Conservation (phyloP, 306 rosid genomes). For the Delonix regia region DNA sequence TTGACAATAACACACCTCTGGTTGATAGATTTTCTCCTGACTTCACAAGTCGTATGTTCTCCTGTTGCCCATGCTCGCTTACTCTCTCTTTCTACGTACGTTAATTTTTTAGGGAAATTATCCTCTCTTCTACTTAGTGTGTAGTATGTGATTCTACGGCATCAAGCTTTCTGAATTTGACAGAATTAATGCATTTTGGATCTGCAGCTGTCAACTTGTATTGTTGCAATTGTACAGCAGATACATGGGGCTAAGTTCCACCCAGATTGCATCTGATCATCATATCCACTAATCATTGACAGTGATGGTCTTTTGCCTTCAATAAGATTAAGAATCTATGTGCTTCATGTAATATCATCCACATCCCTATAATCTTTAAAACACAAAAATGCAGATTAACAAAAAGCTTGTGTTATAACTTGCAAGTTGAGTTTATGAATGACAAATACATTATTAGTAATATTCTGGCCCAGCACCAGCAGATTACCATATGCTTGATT, state of each 20-base stretch:
- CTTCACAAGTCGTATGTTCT: neutral
- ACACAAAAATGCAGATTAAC: neutral
- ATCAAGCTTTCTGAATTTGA: conserved; percentile 33
- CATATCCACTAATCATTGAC: conserved; percentile 40
- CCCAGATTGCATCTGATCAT: conserved; percentile 46
- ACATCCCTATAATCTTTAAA: conserved; percentile 29
- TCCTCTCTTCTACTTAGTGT: neutral
- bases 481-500: neutral
- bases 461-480: neutral
- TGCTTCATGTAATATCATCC: conserved; percentile 46
- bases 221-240: conserved; percentile 40
- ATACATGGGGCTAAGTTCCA: conserved; percentile 46
- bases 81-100: neutral
- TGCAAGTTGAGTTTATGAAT: conserved; percentile 3
- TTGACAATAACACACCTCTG: neutral
- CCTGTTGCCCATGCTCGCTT: neutral
- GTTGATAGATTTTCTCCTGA: neutral
- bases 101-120: neutral
- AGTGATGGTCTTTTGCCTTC: conserved; percentile 46
- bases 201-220: conserved; percentile 44
- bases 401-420: neutral
- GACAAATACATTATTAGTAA: neutral
- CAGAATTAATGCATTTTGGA: conserved; percentile 42
- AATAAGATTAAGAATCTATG: conserved; percentile 48
- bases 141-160: conserved; percentile 12